Conservation (phyloP, 1,284 basidiomycete species). For the Pseudozyma sp. region DNA sequence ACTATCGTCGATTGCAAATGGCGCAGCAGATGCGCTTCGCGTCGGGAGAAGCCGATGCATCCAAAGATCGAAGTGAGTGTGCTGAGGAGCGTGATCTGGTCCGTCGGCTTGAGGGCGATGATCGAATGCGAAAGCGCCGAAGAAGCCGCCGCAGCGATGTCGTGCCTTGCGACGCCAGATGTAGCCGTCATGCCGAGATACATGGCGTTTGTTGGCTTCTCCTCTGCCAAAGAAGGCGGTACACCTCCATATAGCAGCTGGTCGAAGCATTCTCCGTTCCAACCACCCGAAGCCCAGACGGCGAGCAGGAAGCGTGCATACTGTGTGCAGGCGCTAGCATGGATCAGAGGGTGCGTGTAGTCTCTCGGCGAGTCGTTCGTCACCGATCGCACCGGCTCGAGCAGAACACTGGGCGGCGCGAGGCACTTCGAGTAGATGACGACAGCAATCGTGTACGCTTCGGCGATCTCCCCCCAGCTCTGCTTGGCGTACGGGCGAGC, state of each 20-base stretch:
- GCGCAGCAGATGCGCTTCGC: constrained; percentile 60
- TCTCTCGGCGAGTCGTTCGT: constrained; percentile 65
- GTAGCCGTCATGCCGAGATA: constrained; percentile 52
- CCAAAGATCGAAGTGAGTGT: constrained; percentile 59
- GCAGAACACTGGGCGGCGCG: constrained; percentile 60
- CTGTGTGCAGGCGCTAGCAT: constrained; percentile 61
- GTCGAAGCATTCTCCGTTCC: constrained; percentile 67
- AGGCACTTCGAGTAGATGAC: constrained; percentile 66
- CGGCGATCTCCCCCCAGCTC: constrained; percentile 64
- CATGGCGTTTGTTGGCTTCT: constrained; percentile 44
- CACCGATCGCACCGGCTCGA: constrained; percentile 55
- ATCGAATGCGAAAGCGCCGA: constrained; percentile 59
- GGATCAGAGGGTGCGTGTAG: constrained; percentile 66
- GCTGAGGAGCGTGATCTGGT: constrained; percentile 62
- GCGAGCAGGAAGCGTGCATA: constrained; percentile 65
- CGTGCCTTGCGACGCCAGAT: constrained; percentile 59
- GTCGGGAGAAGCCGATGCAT: constrained; percentile 59
- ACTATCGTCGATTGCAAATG: constrained; percentile 58
- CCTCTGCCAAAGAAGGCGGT: constrained; percentile 60
- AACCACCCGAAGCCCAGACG: constrained; percentile 64
- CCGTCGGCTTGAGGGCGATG: constrained; percentile 56
- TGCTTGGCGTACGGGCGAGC: constrained; percentile 43
- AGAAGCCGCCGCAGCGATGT: constrained; percentile 59
- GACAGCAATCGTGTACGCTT: constrained; percentile 64
- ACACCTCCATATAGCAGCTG: constrained; percentile 66